Evolutionary conservation across 202 grass and related monocot genomes (phyloP).

Genomic region (Schoenoplectus triqueter): DNA sequence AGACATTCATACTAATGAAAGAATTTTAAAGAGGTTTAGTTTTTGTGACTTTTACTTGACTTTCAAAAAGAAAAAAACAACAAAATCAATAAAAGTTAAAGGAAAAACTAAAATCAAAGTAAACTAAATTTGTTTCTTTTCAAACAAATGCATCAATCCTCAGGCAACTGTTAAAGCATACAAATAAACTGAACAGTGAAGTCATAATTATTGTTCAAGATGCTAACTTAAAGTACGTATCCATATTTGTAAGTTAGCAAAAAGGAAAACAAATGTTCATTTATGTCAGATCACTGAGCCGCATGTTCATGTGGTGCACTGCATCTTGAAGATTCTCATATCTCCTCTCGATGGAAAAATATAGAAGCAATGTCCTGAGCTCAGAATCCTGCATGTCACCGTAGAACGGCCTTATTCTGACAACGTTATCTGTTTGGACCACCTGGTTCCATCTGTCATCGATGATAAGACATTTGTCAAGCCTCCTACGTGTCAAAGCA

Average conservation of each 20-base stretch:
- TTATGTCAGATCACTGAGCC: background rate
- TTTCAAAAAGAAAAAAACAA: too few relatives aligned
- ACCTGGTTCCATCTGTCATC: background rate
- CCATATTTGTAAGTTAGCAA: background rate
- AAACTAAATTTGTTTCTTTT: too few relatives aligned
- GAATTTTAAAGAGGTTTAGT: too few relatives aligned
- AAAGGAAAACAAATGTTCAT: background rate
- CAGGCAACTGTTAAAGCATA: background rate
- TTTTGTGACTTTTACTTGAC: too few relatives aligned
- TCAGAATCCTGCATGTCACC: background rate
- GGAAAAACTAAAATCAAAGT: too few relatives aligned
- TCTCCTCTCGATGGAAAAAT: background rate
- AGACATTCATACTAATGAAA: too few relatives aligned
- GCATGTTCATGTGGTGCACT: background rate
- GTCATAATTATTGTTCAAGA: background rate
- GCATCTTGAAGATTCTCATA: conserved; percentile 18
- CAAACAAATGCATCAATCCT: background rate
- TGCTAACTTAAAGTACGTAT: background rate
- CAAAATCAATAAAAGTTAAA: too few relatives aligned
- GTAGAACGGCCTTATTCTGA: conserved; percentile 12
- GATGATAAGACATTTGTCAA: conserved; percentile 16
- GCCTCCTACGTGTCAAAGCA: conserved; percentile 6
- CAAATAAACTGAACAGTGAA: background rate
- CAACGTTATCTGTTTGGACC: background rate
- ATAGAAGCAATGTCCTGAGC: background rate